phyloP scores from a whole-genome alignment of 1,284 basidiomycete species.

The Melanopsichium pennsylvanicum region DNA sequence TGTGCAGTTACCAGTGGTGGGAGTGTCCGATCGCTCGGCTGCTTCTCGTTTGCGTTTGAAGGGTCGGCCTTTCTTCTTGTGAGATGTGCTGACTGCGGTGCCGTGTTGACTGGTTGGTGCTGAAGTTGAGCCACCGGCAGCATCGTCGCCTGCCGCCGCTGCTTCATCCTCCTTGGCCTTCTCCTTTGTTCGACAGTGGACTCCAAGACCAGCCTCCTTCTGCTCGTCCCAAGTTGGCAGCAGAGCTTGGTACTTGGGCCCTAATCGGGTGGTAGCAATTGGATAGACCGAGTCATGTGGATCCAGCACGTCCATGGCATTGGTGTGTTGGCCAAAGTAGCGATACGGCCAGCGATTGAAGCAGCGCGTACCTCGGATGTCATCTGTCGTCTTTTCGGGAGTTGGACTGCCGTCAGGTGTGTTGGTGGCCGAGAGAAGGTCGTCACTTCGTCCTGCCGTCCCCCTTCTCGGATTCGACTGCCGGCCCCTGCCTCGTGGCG shows the following conservation, averaged over 20 bases:
- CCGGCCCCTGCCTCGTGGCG: constrained; percentile 19
- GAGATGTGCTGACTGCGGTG: constrained; percentile 6
- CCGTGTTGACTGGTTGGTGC: neutral
- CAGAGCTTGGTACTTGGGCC: constrained; percentile 82
- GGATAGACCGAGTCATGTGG: constrained; percentile 94
- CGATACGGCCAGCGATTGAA: constrained; percentile 95
- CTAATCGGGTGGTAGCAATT: constrained; percentile 83
- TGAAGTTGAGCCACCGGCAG: constrained; percentile 7
- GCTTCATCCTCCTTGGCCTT: constrained; percentile 38
- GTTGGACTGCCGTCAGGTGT: constrained; percentile 39
- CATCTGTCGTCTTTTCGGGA: constrained; percentile 50
- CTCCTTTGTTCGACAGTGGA: constrained; percentile 21
- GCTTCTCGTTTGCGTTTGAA: constrained; percentile 37
- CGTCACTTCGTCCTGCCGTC: constrained; percentile 20
- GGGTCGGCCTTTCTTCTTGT: constrained; percentile 36
- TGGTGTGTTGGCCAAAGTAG: constrained; percentile 92
- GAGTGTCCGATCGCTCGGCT: constrained; percentile 36
- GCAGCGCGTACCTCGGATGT: constrained; percentile 71
- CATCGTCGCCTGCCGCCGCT: constrained; percentile 23
- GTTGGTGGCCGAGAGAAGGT: constrained; percentile 28
- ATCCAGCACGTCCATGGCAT: constrained; percentile 74
- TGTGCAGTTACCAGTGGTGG: constrained; percentile 31
- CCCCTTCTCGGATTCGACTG: constrained; percentile 19
- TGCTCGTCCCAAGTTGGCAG: constrained; percentile 60
- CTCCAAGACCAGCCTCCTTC: constrained; percentile 39